Base-by-base conservation (phyloP, 768 basidiomycete species). In the Auricularia heimuer region DNA sequence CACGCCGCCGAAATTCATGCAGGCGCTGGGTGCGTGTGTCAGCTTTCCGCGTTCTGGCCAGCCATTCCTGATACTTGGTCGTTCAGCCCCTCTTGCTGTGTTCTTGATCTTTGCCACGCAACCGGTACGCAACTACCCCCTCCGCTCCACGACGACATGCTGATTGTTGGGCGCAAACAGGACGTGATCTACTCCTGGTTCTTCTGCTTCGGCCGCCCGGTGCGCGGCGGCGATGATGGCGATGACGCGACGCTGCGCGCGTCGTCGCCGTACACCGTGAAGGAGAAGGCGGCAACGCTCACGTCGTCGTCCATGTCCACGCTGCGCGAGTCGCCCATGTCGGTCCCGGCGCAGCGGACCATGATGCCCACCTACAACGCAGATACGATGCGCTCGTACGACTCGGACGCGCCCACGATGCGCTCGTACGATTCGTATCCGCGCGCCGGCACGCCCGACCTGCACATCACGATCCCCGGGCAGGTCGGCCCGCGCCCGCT, bases 91-190 rank as follows among this genome's bases (percentile, higher is more conserved):
- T 14, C 11, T 34, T 14, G 56, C 56, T 24, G 56, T 60, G 24
- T 60, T 60, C 56, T 60, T 60, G 29, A 60, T 60, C 56, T 60
- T 60, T 24, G 34, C 29, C 56, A 60, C 56, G 24, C 56, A 60
- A 24, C 56, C 56, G 24, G 56, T 60, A 60, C 10, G 11, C 47
- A 4, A 6, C 56, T 2, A 6, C 56, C 56, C 56, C 33, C 12
- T 60, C 14, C 21, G 24, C 24, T 60, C 14, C 29, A 4, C 16
- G 14, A 6, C 21, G 16, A 8, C 21, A 34, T 60, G 29, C 34
- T 60, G 56, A 60, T 51, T 29, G 24, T 29, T 6, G 56, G 11
- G 24, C 56, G 11, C 8, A 0, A 42, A 14, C 12, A 60, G 56
- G 56, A 60, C 34, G 29, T 60, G 34, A 33, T 60, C 11, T 35